Percentiles rank a stretch among this genome's conserved stretches.
These are phyloP conservation scores for Phaeosphaeria sp. DNA, from an alignment of 2,329 filamentous ascomycete species.

Conservation along the genomic window DNA sequence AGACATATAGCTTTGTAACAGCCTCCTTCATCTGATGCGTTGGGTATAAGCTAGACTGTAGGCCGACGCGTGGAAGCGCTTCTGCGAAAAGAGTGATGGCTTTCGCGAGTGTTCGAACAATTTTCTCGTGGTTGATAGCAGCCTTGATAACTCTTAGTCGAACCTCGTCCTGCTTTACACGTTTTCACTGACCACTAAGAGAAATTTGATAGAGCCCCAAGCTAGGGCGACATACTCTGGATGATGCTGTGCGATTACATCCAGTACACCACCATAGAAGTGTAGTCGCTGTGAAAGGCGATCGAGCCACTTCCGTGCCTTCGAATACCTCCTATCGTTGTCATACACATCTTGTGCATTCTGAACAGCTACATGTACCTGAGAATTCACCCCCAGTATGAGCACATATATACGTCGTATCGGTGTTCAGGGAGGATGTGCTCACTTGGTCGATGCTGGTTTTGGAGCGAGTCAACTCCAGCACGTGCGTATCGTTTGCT, in stretches of 20 bases:
- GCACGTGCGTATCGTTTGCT: not conserved
- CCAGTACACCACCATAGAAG: constrained; percentile 25
- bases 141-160: constrained; percentile 1
- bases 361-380: constrained; percentile 4
- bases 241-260: constrained; percentile 35
- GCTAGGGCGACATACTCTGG: constrained; percentile 38
- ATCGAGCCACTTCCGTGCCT: constrained; percentile 12
- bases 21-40: constrained; percentile 24
- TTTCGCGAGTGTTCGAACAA: constrained; percentile 4
- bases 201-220: constrained; percentile 38
- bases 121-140: constrained; percentile 11
- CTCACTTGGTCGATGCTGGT: constrained; percentile 5
- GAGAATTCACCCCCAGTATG: not conserved
- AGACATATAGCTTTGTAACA: constrained; percentile 27
- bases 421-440: not conserved
- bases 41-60: constrained; percentile 19
- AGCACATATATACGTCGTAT: not conserved
- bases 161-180: not conserved
- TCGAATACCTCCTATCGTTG: not conserved
- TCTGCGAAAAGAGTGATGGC: constrained; percentile 14
- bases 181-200: constrained; percentile 20
- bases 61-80: constrained; percentile 11
- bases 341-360: constrained; percentile 5
- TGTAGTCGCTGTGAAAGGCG: constrained; percentile 5
- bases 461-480: not conserved